phyloP scores from a whole-genome alignment of 306 rosid genomes.

The Mucuna pruriens region DNA sequence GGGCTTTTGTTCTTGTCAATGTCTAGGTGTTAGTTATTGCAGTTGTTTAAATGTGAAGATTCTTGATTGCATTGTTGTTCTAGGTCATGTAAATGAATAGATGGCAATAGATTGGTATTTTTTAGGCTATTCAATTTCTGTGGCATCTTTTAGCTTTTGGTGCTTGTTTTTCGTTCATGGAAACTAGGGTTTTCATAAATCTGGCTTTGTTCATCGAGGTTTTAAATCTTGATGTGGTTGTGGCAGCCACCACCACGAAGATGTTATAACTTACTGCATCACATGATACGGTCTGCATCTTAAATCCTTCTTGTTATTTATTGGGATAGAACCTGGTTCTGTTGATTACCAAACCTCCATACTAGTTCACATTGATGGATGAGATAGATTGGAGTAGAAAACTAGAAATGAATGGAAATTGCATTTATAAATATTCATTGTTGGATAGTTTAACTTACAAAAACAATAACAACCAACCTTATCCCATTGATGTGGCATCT shows the following conservation, averaged over 20 bases:
- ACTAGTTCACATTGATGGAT: constrained; percentile 32
- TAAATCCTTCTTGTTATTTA: not conserved
- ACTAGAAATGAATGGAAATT: constrained; percentile 28
- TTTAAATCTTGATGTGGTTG: not conserved
- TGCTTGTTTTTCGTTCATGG: constrained; percentile 14
- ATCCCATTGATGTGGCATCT: not conserved
- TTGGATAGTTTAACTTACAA: constrained; percentile 9
- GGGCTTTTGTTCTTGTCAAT: constrained; percentile 1
- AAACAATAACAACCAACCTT: not conserved
- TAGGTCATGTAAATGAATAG: constrained; percentile 28
- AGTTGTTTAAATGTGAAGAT: constrained; percentile 25
- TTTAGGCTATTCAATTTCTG: constrained; percentile 8
- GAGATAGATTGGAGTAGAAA: constrained; percentile 8
- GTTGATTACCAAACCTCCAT: not conserved
- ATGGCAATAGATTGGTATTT: not conserved
- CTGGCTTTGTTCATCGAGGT: constrained; percentile 7
- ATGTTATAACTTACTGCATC: not conserved
- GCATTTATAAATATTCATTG: constrained; percentile 14
- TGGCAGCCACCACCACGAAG: not conserved
- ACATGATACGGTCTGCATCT: not conserved
- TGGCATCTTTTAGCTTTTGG: constrained; percentile 13
- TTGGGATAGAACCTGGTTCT: constrained; percentile 26
- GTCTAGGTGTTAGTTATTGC: not conserved
- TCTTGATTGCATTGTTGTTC: constrained; percentile 15
- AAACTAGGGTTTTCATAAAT: not conserved